Base-by-base conservation (phyloP, 192 early-diverging fungal genomes). In the Gamsiella multidivaricata region DNA sequence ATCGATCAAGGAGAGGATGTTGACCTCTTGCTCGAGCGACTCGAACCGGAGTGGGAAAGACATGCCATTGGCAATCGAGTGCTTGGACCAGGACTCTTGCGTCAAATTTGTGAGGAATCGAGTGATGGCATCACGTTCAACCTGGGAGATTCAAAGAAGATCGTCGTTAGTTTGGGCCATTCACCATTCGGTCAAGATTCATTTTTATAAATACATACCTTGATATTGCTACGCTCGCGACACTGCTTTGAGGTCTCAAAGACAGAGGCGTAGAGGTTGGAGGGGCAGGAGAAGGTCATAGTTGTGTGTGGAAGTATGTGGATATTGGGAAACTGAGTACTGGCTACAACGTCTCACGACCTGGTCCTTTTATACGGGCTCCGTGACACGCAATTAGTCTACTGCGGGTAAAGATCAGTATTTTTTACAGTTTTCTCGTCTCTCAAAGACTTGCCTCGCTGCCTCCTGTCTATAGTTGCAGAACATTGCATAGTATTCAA, bases 21-120 rank as follows among this genome's bases (percentile, higher is more conserved):
- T 93, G 61, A 95, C 61, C 80, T 96, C 93, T 67, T 92, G 87
- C 49, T 90, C 87, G 5, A 88, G 9, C 18, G 82, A 88, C 47
- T 91, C 89, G 54, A 95, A 96, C 37, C 83, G 82, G n/a, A 96
- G 84, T 0, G 95, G 95, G 59, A 96, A 79, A 1, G 56, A 69
- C 70, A 87, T 85, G 52, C 69, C 83, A 34, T 86, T 87, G 82
- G 81, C 81, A 49, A 70, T 64, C 2, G 80, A 73, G 32, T 87
- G 66, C 53, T 88, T 78, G 60, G 60, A 60, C 74, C 74, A 78
- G 29, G 58, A 62, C 41, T 78, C 74, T 45, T 78, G 74, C 7
- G 65, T 78, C 20, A 78, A 54, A 10, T 69, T 39, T 9, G 41
- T 63, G 53, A 78, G 74, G 34, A 78, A 78, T 15, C 33, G 41